Evolutionary conservation across 2,329 filamentous ascomycete genomes (phyloP).

Genomic region (Aspergillus sp.): DNA sequence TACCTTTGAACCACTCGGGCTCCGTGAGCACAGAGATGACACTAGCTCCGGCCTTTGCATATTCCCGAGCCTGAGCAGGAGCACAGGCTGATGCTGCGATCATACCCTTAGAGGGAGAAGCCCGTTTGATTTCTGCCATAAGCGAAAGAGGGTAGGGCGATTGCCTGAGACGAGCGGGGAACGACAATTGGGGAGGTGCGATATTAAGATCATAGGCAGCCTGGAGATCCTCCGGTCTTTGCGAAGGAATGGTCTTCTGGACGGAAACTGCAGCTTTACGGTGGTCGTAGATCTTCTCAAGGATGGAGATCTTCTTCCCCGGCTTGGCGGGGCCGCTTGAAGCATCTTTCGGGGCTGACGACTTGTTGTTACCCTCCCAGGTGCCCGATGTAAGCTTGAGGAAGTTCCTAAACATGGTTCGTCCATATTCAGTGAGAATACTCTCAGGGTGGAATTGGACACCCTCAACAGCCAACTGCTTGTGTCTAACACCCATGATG

Average conservation of each 20-base stretch:
- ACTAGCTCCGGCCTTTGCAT: conserved; percentile 89
- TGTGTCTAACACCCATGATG: conserved; percentile 96
- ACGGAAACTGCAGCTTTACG: conserved; percentile 69
- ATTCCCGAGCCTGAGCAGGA: conserved; percentile 82
- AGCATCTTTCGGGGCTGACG: conserved; percentile 15
- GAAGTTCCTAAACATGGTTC: conserved; percentile 90
- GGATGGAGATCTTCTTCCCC: conserved; percentile 72
- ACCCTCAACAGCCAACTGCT: conserved; percentile 83
- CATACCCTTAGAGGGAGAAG: conserved; percentile 91
- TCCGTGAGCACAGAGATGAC: conserved; percentile 98
- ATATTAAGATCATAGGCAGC: conserved; percentile 80
- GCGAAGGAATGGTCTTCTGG: conserved; percentile 82
- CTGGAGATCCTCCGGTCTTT: conserved; percentile 76
- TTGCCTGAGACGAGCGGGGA: conserved; percentile 72
- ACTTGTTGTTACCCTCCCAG: conserved; percentile 71
- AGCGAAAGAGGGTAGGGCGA: conserved; percentile 85
- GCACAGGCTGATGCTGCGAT: conserved; percentile 86
- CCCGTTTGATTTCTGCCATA: conserved; percentile 96
- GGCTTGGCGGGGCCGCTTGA: conserved; percentile 22
- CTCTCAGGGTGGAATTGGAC: conserved; percentile 98
- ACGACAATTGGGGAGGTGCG: conserved; percentile 76
- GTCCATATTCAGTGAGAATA: conserved; percentile 85
- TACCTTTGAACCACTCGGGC: conserved; percentile 98
- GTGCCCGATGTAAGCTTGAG: conserved; percentile 81
- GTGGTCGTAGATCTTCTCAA: conserved; percentile 85